Percentiles rank a stretch among this genome's conserved stretches.
Conservation (phyloP, 805 yeast species). For the Candida jianshihensis region DNA sequence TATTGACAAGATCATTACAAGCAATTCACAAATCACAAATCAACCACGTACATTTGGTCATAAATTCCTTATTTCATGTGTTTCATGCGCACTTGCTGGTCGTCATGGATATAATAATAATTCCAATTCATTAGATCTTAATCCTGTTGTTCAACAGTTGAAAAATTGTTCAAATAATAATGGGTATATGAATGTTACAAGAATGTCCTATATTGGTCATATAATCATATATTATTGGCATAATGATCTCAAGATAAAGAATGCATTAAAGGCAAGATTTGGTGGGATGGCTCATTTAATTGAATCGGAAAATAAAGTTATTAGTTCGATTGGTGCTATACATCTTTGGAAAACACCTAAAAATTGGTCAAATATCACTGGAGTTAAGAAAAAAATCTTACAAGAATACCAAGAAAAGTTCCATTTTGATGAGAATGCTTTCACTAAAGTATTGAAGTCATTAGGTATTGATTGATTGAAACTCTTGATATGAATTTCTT, state of each 20-base stretch:
- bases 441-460: background rate
- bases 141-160: no score
- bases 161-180: background rate
- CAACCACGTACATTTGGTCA: no score
- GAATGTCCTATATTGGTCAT: slow-evolving; percentile 7
- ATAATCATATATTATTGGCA: slow-evolving; percentile 6
- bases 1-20: no score
- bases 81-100: no score
- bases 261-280: slow-evolving; percentile 1
- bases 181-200: slow-evolving; percentile 1
- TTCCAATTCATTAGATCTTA: no score
- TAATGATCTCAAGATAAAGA: background rate
- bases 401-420: background rate
- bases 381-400: background rate
- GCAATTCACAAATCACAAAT: no score
- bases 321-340: slow-evolving; percentile 3
- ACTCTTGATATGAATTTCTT: background rate
- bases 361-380: background rate
- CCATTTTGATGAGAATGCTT: background rate
- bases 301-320: background rate
- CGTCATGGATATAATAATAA: no score
- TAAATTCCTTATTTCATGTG: no score
- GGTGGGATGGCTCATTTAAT: slow-evolving; percentile 4
- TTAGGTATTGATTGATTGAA: background rate
- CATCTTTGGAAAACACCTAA: slow-evolving; percentile 5